Conservation (phyloP, 139 green algal species). For the Micractinium sp. region DNA sequence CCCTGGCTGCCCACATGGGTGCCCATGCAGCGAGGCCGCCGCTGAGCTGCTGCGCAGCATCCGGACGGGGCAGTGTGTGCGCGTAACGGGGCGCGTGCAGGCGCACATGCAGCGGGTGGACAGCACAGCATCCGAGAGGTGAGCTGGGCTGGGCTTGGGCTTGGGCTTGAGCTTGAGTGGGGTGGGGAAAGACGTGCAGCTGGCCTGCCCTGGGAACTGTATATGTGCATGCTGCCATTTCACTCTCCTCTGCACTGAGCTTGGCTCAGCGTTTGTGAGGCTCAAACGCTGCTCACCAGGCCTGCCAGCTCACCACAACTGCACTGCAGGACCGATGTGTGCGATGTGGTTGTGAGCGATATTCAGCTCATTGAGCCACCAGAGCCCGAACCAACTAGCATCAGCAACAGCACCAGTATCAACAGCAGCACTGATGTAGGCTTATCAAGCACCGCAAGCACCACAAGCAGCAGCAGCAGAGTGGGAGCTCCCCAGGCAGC, state of each 20-base stretch:
- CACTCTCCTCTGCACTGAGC: too few species aligned
- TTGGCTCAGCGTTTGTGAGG: too few species aligned
- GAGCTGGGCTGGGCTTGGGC: not conserved
- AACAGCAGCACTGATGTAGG: not conserved
- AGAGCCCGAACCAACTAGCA: not conserved
- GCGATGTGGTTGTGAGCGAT: conserved; percentile 35
- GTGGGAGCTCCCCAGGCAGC: not conserved
- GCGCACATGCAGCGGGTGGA: conserved; percentile 23
- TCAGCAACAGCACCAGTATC: not conserved
- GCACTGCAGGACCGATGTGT: conserved; percentile 2
- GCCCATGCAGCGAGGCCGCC: conserved; percentile 6
- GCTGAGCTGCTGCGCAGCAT: conserved; percentile 31
- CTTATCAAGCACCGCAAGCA: not conserved
- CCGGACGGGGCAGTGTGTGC: conserved; percentile 18
- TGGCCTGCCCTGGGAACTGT: not conserved
- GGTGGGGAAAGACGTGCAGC: too few species aligned
- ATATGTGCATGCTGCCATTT: not conserved
- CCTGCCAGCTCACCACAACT: not conserved
- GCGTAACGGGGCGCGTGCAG: conserved; percentile 33
- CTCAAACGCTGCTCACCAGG: not conserved
- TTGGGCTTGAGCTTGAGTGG: not conserved
- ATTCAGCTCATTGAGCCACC: conserved; percentile 18
- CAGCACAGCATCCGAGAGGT: not conserved
- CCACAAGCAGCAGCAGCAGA: not conserved
- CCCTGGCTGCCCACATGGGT: not conserved